A percentile compares a stretch with the other conserved stretches of the same genome.
phyloP scores from a whole-genome alignment of 305 asterid genomes.

The Fraxinus xanthoxyloides region DNA sequence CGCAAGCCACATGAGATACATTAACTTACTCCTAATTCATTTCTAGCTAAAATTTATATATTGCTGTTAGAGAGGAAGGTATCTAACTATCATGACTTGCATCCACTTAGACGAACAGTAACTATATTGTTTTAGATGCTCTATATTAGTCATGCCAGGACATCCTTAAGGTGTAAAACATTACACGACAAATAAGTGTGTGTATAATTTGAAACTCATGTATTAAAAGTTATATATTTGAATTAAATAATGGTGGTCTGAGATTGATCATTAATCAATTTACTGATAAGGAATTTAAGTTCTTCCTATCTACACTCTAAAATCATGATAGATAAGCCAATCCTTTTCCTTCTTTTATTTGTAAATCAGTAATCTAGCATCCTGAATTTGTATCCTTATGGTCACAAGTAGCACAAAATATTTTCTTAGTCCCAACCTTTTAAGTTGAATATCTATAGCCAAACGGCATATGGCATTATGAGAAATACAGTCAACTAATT shows the following conservation, averaged over 20 bases:
- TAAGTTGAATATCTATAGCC: not conserved
- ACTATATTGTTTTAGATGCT: not conserved
- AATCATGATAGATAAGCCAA: not conserved
- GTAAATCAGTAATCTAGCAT: constrained; percentile 7
- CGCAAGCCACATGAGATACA: not conserved
- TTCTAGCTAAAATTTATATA: not conserved
- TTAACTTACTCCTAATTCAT: not conserved
- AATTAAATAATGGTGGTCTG: not conserved
- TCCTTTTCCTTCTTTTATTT: not conserved
- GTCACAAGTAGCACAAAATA: not conserved
- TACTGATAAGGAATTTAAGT: not conserved
- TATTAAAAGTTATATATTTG: not conserved
- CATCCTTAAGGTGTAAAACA: not conserved
- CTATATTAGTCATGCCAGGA: not conserved
- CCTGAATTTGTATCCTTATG: not conserved
- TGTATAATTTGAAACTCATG: not conserved
- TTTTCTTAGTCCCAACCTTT: not conserved
- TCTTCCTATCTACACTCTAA: not conserved
- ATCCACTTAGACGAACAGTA: not conserved
- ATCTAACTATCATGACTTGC: not conserved
- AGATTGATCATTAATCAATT: not conserved
- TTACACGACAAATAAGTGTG: not conserved
- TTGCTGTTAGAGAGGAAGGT: not conserved
- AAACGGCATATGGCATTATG: not conserved
- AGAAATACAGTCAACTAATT: not conserved